phyloP scores from a whole-genome alignment of 2,329 filamentous ascomycete species.

The Fusarium burgessii region DNA sequence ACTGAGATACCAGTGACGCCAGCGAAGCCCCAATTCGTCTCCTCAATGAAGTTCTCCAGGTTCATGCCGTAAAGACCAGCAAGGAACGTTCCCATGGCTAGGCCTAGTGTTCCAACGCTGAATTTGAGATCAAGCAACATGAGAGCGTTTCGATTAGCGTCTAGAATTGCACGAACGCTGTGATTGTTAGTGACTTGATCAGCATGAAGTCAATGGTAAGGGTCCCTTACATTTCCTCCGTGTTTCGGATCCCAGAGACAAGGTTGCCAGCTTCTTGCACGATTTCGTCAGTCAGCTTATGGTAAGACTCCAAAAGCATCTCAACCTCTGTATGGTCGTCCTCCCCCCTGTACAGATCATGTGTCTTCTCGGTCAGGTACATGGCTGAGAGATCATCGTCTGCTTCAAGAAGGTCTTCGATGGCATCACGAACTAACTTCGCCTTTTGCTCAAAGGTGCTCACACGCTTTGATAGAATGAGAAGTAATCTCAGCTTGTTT shows the following conservation, averaged over 20 bases:
- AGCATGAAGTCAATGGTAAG: background rate
- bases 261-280: constrained; percentile 94
- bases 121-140: constrained; percentile 98
- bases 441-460: constrained; percentile 98
- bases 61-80: constrained; percentile 99
- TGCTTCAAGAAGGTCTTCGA: constrained; percentile 94
- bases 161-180: constrained; percentile 94
- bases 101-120: constrained; percentile 92
- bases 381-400: constrained; percentile 95
- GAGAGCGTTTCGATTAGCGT: constrained; percentile 96
- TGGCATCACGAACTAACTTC: constrained; percentile 90
- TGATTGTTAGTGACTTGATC: constrained; percentile 44
- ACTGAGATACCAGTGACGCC: constrained; percentile 79
- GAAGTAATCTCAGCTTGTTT: constrained; percentile 88
- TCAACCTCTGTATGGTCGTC: constrained; percentile 97
- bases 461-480: constrained; percentile 94
- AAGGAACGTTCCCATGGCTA: constrained; percentile 93
- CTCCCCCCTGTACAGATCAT: constrained; percentile 77
- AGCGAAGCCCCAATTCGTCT: constrained; percentile 87
- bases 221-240: constrained; percentile 89
- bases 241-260: constrained; percentile 95
- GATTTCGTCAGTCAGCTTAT: constrained; percentile 98
- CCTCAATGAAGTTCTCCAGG: constrained; percentile 97
- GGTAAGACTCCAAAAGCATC: constrained; percentile 95
- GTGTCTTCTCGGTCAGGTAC: constrained; percentile 92